These are phyloP conservation scores for Irpex rosettiformis DNA, from an alignment of 1,284 basidiomycete genomes.

Conservation along the genomic window DNA sequence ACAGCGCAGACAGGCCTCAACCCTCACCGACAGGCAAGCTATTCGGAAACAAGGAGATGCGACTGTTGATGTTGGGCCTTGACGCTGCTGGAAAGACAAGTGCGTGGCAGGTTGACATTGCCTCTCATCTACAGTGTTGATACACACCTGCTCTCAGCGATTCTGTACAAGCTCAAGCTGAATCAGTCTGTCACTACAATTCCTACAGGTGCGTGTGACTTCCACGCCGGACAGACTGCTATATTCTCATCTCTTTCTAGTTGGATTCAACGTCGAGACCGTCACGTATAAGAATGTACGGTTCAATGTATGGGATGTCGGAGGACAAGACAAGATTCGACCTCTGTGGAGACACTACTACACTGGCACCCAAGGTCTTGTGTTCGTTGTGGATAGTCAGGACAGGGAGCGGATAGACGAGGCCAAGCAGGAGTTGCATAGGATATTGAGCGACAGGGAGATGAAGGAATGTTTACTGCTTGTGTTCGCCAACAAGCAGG, in stretches of 20 bases:
- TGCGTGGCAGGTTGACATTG: constrained; percentile 35
- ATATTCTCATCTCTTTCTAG: constrained; percentile 35
- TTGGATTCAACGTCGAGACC: constrained; percentile 99
- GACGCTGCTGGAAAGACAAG: constrained; percentile 98
- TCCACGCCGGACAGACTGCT: constrained; percentile 1
- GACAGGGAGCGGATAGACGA: constrained; percentile 96
- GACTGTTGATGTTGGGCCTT: constrained; percentile 86
- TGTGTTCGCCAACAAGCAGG: constrained; percentile 99
- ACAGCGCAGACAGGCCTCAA: background rate
- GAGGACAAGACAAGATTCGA: constrained; percentile 98
- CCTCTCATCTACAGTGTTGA: background rate
- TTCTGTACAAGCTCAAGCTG: constrained; percentile 99
- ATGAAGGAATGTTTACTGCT: constrained; percentile 97
- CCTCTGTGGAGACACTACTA: constrained; percentile 98
- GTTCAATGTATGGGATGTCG: constrained; percentile 99
- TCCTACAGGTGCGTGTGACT: constrained; percentile 73
- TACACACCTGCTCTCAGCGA: constrained; percentile 55
- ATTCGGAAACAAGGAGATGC: constrained; percentile 99
- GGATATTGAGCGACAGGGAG: constrained; percentile 95
- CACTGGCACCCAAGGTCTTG: constrained; percentile 99
- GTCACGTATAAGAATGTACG: constrained; percentile 99
- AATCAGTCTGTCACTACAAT: constrained; percentile 99
- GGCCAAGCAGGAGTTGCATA: constrained; percentile 93
- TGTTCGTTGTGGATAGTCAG: constrained; percentile 91
- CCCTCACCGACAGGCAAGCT: constrained; percentile 65